Conservation (phyloP, 116 monocot species). For the Thalassia testudinum region DNA sequence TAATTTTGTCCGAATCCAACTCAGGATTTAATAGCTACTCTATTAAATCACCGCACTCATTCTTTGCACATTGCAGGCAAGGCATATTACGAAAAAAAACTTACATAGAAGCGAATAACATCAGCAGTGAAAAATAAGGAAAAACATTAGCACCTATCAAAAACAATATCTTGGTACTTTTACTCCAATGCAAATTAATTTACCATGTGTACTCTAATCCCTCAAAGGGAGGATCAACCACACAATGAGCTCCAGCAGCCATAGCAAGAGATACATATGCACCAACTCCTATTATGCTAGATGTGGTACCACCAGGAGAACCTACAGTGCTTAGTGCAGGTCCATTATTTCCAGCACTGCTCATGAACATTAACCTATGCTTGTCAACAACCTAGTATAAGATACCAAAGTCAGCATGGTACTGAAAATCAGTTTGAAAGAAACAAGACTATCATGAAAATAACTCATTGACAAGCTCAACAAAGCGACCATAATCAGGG, state of each 20-base stretch:
- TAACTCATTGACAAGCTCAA: slow-evolving; percentile 91
- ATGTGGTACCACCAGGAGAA: slow-evolving; percentile 89
- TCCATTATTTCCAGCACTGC: slow-evolving; percentile 95
- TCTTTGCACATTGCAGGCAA: too few relatives aligned
- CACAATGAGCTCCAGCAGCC: slow-evolving; percentile 91
- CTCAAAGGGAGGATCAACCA: slow-evolving; percentile 65
- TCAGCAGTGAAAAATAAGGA: too few relatives aligned
- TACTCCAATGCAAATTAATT: slow-evolving; percentile 1
- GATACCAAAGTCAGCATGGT: not conserved
- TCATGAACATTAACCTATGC: slow-evolving; percentile 70
- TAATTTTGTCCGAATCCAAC: too few relatives aligned
- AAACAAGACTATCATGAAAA: not conserved
- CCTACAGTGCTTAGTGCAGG: slow-evolving; percentile 95
- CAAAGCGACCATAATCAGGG: slow-evolving; percentile 95
- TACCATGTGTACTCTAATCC: slow-evolving; percentile 97
- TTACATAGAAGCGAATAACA: too few relatives aligned
- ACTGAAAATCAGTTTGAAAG: not conserved
- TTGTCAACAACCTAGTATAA: slow-evolving; percentile 72
- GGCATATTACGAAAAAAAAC: too few relatives aligned
- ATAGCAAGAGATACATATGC: slow-evolving; percentile 95
- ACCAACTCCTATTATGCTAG: slow-evolving; percentile 91
- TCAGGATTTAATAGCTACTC: too few relatives aligned
- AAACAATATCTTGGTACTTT: too few relatives aligned
- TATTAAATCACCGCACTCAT: too few relatives aligned
- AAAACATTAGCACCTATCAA: too few relatives aligned